Base-by-base conservation (phyloP, 768 basidiomycete genomes). In the Amylocystis lapponica region DNA sequence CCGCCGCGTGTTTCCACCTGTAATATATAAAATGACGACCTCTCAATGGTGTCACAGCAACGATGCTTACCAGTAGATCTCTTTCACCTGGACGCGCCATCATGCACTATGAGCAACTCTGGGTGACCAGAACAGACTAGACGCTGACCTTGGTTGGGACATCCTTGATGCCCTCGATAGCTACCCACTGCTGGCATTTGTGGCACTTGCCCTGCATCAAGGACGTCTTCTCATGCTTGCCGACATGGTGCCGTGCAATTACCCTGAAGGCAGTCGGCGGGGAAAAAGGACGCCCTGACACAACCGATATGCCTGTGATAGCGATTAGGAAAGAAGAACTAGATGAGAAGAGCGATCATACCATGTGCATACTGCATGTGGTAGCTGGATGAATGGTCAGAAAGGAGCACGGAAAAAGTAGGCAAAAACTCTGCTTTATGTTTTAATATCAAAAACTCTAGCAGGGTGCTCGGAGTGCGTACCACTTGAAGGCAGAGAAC, bases 1-100 rank as follows among this genome's bases (percentile, higher is more conserved):
- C 52, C 1, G 84, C 84, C 22, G 87, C 88, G 54, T 91, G 88
- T 61, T 91, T 87, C 83, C 83, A 87, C 84, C 81, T 83, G 20
- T 2, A 6, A 22, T n/a, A 12, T 4, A 8, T 32, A 7, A 41
- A 14, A 19, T n/a, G n/a, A n/a, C n/a, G n/a, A n/a, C n/a, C n/a
- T n/a, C 10, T 31, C 3, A 14, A 14, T 27, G 30, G 12, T 19
- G 12, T 8, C 17, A 38, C 27, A 26, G 22, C 16, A 36, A 17
- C 2, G 14, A 11, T 8, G 42, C 52, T 10, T 41, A 87, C 86
- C 87, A 89, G 54, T 79, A 79, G 5, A 89, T 69, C 52, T 88
- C 86, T 51, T 76, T 78, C 25, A 86, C 80, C 83, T 84, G 40
- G 17, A 9, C 30, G n/a, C n/a, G n/a, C n/a, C n/a, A n/a, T n/a